Base-by-base conservation (phyloP, 306 rosid genomes). In the Mimosa bimucronata region DNA sequence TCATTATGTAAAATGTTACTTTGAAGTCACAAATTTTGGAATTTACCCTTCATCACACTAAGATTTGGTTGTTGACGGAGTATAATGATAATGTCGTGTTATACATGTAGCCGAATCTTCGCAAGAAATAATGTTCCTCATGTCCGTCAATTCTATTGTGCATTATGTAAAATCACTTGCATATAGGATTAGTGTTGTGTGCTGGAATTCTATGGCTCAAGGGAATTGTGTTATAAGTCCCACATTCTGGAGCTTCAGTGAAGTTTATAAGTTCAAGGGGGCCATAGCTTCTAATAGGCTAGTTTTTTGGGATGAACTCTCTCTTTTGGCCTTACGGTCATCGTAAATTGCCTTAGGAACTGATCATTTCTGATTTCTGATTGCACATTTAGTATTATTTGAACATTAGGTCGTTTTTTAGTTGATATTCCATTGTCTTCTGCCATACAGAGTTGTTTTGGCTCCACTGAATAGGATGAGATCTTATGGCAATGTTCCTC, bases 401-500 rank as follows among this genome's bases (percentile, higher is more conserved):
- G 38, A 14, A 66, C 40, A 18, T 66, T 66, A 3, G 9, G 25
- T 66, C 45, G 9, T 37, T 37, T 37, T 8, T 23, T 12, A 10
- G 9, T 38, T 38, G 19, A 67, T 38, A 37, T 10, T 21, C 37
- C 10, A 29, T 21, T 66, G 23, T 9, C 12, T 41, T 11, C 13
- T 41, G 53, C 53, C 38, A 41, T 68, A 2, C 80, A 89, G 88
- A 66, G 57, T 89, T 30, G 88, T 82, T 41, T 80, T 89, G 79
- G 86, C 93, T 19, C 88, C 91, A 23, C 48, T 89, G 81, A 78
- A 80, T 6, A 81, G 88, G 60, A 74, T 26, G 26, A 85, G 88
- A 58, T 87, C 89, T 9, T 85, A 83, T 37, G 50, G 61, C 52
- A 82, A 84, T 71, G 85, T 87, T 72, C 90, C 93, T 42, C 90